Percentiles rank a stretch among this genome's conserved stretches.
Evolutionary conservation across 106 monocot genomes (phyloP).

Genomic region (Allium cepa): DNA sequence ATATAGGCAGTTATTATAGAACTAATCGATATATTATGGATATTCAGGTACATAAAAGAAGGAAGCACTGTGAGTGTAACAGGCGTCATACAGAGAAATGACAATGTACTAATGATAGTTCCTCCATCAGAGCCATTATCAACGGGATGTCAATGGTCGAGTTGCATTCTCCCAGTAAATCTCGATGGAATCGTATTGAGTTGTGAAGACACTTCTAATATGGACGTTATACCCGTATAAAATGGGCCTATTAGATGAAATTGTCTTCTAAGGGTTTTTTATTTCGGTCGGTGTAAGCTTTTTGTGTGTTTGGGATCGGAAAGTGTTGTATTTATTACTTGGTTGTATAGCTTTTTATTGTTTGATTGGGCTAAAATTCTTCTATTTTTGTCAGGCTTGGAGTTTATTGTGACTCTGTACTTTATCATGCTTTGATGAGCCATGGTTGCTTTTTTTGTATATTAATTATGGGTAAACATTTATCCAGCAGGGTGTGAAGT

Average conservation of each 20-base stretch:
- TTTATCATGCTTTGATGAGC: too few species aligned
- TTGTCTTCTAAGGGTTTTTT: neutral
- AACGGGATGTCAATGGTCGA: constrained; percentile 61
- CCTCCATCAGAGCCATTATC: constrained; percentile 43
- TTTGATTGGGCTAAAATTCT: neutral
- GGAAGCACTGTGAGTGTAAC: constrained; percentile 50
- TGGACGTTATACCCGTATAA: constrained; percentile 55
- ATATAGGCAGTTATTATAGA: too few species aligned
- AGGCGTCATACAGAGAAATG: constrained; percentile 39
- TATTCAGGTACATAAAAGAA: constrained; percentile 47
- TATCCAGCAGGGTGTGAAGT: too few species aligned
- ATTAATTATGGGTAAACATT: too few species aligned
- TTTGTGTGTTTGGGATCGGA: constrained; percentile 5
- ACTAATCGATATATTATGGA: too few species aligned
- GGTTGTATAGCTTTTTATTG: constrained; percentile 18
- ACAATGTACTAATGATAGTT: constrained; percentile 53
- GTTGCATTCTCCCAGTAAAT: constrained; percentile 36
- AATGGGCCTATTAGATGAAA: too few species aligned
- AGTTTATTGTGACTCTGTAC: neutral
- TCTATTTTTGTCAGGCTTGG: constrained; percentile 1
- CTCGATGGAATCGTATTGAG: constrained; percentile 52
- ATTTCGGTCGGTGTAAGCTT: neutral
- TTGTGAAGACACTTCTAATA: constrained; percentile 58
- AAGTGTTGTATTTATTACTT: neutral
- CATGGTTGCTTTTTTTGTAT: too few species aligned